Base-by-base conservation (phyloP, 1,139 yeast genomes). In the Candida neerlandica region DNA sequence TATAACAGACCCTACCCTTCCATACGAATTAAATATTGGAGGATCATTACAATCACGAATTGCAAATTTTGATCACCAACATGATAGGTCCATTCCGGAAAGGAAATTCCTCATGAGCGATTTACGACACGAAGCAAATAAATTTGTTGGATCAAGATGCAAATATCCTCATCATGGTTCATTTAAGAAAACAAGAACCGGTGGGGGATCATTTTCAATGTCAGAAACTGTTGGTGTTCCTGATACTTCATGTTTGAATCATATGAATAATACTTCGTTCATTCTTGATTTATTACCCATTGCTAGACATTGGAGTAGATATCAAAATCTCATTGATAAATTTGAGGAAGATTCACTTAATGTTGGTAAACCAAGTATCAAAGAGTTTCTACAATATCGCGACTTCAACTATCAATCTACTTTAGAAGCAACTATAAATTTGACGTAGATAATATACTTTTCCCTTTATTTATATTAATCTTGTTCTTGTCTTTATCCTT, bases 21-120 rank as follows among this genome's bases (percentile, higher is more conserved):
- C 70, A 10, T 73, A 63, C 55, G 85, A 80, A 51, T 48, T 64
- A 21, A 65, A 73, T 56, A 56, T 75, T 10, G 78, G 79, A 0
- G 41, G 35, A 2, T 41, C 45, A 16, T 15, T 56, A 5, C 34
- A 46, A 37, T 12, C n/a, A 9, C n/a, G 34, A 16, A 14, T 52
- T 9, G 18, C 12, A 9, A 35, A 6, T 12, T 10, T 29, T 6
- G 6, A 21, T 21, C 4, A 15, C 10, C 21, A 33, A 4, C 15
- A 39, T 9, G 33, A 51, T 18, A 42, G 39, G 4, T 12, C 43
- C 2, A 30, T 48, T 1, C 56, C 51, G 14, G 23, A 10, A 2
- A 43, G 43, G 5, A 50, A 45, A 23, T 54, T 48, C 37, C 45
- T 56, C 9, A 53, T 53, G 29, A 65, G 63, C 48, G 48, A 55